Percentiles rank a stretch among this genome's conserved stretches.
Evolutionary conservation across 1,284 basidiomycete genomes (phyloP).

Genomic region (Flammula alnicola): DNA sequence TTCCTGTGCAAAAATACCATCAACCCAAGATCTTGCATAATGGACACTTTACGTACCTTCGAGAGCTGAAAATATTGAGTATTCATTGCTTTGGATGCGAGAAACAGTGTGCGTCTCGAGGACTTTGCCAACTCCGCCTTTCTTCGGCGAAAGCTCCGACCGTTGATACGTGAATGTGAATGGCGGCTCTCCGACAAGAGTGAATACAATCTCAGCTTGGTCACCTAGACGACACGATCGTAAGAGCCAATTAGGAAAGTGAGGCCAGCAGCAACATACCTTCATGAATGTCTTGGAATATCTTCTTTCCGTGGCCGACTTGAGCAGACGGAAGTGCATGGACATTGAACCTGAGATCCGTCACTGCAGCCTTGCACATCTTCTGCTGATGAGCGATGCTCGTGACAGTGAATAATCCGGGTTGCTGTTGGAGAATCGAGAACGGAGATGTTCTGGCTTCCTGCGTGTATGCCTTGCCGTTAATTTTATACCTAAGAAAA

Average conservation of each 20-base stretch:
- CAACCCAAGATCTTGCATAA: slow-evolving; percentile 3
- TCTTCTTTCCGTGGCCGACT: slow-evolving; percentile 83
- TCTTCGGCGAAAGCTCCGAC: slow-evolving; percentile 67
- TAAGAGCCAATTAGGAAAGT: no score
- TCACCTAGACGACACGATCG: no score
- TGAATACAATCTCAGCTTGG: slow-evolving; percentile 92
- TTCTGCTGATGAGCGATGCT: slow-evolving; percentile 92
- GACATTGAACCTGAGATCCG: slow-evolving; percentile 78
- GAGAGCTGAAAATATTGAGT: slow-evolving; percentile 86
- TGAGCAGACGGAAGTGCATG: slow-evolving; percentile 88
- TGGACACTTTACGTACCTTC: slow-evolving; percentile 64
- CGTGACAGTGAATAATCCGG: slow-evolving; percentile 82
- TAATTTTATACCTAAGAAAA: slow-evolving; percentile 73
- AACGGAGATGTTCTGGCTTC: slow-evolving; percentile 83
- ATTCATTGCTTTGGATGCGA: slow-evolving; percentile 76
- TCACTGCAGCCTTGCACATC: slow-evolving; percentile 82
- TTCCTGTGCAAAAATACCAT: slow-evolving; percentile 53
- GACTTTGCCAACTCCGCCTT: slow-evolving; percentile 71
- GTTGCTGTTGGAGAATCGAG: slow-evolving; percentile 78
- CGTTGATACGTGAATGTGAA: slow-evolving; percentile 96
- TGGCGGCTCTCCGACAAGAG: slow-evolving; percentile 87
- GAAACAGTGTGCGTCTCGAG: slow-evolving; percentile 90
- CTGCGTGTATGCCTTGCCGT: slow-evolving; percentile 76
- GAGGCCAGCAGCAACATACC: slow-evolving; percentile 43
- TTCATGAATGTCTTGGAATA: slow-evolving; percentile 88